Percentiles rank a stretch among this genome's conserved stretches.
Conservation (phyloP, 352 stramenopile species). For the Pythium vanterpoolii region DNA sequence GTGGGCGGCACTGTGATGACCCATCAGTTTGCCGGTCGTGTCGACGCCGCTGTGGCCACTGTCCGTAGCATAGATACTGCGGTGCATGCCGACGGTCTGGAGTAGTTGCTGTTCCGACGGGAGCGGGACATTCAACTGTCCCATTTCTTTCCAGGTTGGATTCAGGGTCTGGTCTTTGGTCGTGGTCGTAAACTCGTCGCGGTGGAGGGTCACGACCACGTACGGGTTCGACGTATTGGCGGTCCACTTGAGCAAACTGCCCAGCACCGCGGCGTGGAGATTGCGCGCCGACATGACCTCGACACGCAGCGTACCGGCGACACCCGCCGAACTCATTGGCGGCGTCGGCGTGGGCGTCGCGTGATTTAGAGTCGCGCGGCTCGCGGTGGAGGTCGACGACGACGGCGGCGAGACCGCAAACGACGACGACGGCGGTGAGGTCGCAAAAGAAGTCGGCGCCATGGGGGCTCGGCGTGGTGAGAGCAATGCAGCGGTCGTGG, state of each 20-base stretch:
- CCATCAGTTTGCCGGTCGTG: constrained; percentile 1
- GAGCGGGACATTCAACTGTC: constrained; percentile 44
- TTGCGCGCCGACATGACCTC: constrained; percentile 59
- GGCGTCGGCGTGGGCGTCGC: neutral
- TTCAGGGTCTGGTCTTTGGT: constrained; percentile 50
- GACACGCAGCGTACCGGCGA: constrained; percentile 48
- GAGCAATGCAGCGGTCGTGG: constrained; percentile 7
- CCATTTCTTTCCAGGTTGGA: constrained; percentile 66
- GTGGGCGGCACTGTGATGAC: neutral
- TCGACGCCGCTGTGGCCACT: constrained; percentile 9
- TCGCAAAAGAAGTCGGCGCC: too few relatives aligned
- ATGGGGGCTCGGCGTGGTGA: constrained; percentile 5
- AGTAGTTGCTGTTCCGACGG: constrained; percentile 56
- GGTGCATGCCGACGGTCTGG: constrained; percentile 29
- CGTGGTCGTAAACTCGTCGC: constrained; percentile 50
- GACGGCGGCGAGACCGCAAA: too few relatives aligned
- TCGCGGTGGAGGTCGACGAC: too few relatives aligned
- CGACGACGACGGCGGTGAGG: too few relatives aligned
- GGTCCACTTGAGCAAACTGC: constrained; percentile 66
- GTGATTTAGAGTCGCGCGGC: too few relatives aligned
- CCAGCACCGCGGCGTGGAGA: constrained; percentile 52
- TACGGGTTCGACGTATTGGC: constrained; percentile 68
- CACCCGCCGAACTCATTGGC: neutral
- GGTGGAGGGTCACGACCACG: constrained; percentile 50
- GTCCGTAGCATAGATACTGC: constrained; percentile 12